These are phyloP conservation scores for Fusarium robinianum DNA, from an alignment of 2,329 filamentous ascomycete genomes.

Conservation along the genomic window DNA sequence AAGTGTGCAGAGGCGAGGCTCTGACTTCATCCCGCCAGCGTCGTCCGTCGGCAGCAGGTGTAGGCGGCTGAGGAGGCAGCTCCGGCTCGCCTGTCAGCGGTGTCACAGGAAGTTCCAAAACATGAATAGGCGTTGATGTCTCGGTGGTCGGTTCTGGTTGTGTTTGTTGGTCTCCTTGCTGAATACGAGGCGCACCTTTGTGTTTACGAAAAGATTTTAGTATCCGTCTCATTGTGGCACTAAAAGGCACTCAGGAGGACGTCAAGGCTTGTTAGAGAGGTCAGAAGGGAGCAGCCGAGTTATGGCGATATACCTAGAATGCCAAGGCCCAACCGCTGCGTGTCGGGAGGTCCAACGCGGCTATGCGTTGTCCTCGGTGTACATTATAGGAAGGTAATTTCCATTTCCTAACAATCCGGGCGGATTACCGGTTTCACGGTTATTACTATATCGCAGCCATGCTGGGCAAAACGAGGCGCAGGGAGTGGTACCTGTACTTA, in stretches of 20 bases:
- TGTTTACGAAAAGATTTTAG: constrained; percentile 2
- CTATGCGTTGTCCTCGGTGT: neutral
- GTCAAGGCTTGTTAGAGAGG: neutral
- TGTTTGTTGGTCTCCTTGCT: neutral
- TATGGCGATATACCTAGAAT: neutral
- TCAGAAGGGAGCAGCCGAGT: neutral
- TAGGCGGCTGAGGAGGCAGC: neutral
- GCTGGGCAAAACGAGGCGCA: neutral
- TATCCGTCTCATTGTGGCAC: neutral
- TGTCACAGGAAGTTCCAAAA: no score
- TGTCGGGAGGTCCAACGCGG: neutral
- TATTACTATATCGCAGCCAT: constrained; percentile 3
- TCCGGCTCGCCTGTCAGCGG: neutral
- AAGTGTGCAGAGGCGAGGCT: neutral
- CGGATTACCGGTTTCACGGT: neutral
- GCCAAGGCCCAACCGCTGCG: neutral
- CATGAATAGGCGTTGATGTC: neutral
- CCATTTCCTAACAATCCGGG: neutral
- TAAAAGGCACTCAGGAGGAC: neutral
- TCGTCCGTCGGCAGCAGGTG: neutral
- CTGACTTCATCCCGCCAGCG: neutral
- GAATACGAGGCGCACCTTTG: neutral
- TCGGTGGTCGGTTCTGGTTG: neutral
- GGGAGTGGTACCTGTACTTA: neutral
- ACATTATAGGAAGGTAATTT: neutral